These are phyloP conservation scores for Globisporangium paroecandrum DNA, from an alignment of 352 stramenopile genomes.

Conservation along the genomic window DNA sequence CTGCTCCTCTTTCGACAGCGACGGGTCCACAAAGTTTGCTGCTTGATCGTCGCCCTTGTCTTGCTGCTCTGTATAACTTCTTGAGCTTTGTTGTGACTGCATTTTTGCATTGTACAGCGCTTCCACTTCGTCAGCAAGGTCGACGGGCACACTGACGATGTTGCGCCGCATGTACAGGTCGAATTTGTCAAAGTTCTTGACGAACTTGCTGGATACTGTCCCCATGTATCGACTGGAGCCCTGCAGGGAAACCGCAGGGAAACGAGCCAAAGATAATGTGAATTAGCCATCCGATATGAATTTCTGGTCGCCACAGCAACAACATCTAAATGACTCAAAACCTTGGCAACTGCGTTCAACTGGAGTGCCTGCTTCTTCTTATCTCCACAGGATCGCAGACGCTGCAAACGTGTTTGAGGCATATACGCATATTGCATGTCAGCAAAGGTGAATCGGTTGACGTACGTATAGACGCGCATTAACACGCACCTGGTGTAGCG, in stretches of 20 bases:
- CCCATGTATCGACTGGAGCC: conserved; percentile 59
- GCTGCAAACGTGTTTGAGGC: neutral
- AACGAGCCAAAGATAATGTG: neutral
- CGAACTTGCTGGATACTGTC: conserved; percentile 54
- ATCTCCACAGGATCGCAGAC: conserved; percentile 22
- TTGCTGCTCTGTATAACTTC: conserved; percentile 18
- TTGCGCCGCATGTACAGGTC: conserved; percentile 77
- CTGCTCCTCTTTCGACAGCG: neutral
- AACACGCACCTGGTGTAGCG: conserved; percentile 47
- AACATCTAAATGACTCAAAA: conserved; percentile 11
- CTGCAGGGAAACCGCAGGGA: conserved; percentile 15
- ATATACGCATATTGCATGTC: neutral
- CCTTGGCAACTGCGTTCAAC: conserved; percentile 60
- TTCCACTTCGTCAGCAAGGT: conserved; percentile 43
- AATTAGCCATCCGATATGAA: neutral
- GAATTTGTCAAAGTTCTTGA: conserved; percentile 85
- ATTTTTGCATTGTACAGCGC: conserved; percentile 31
- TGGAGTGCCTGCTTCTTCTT: conserved; percentile 66
- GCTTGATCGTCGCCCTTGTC: conserved; percentile 9
- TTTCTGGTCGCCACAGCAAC: neutral
- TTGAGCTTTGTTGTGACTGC: conserved; percentile 4
- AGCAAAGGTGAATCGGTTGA: no score
- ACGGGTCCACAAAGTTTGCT: neutral
- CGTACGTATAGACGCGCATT: neutral
- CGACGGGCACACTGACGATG: conserved; percentile 53